Evolutionary conservation across 768 basidiomycete species (phyloP).

Genomic region (Hygrophorus pudorinus): DNA sequence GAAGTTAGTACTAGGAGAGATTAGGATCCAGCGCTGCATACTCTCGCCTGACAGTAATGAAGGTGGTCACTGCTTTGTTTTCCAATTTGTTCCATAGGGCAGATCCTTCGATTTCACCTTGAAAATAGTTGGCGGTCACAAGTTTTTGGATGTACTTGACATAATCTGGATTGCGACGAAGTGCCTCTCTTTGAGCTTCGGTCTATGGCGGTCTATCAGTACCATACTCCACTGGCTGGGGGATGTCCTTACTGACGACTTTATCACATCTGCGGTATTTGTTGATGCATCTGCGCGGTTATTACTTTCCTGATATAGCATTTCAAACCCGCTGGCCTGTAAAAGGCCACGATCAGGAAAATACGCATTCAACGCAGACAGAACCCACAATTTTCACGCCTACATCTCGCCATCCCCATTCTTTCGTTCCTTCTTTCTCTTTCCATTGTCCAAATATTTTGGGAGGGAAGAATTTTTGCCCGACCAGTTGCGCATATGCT

Average conservation of each 20-base stretch:
- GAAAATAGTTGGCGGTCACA: slow-evolving; percentile 62
- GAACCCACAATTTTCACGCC: slow-evolving; percentile 85
- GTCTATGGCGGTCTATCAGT: slow-evolving; percentile 24
- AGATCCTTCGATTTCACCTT: slow-evolving; percentile 68
- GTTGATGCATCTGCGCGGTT: slow-evolving; percentile 33
- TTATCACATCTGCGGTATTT: slow-evolving; percentile 24
- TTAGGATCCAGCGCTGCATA: slow-evolving; percentile 24
- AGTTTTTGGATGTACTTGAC: slow-evolving; percentile 62
- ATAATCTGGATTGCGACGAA: slow-evolving; percentile 62
- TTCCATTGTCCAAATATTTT: slow-evolving; percentile 75
- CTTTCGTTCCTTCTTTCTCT: slow-evolving; percentile 50
- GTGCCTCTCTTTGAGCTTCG: slow-evolving; percentile 57
- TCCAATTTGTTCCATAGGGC: slow-evolving; percentile 67
- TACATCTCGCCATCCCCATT: slow-evolving; percentile 73
- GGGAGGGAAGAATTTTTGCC: slow-evolving; percentile 89
- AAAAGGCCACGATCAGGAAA: not conserved
- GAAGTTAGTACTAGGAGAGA: not conserved
- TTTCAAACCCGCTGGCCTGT: slow-evolving; percentile 93
- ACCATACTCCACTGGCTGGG: slow-evolving; percentile 2
- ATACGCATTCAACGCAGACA: not conserved
- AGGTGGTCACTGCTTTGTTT: slow-evolving; percentile 56
- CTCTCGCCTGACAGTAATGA: slow-evolving; percentile 58
- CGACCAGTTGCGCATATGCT: slow-evolving; percentile 86
- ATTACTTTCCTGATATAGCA: slow-evolving; percentile 84
- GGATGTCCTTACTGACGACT: slow-evolving; percentile 36